Evolutionary conservation across 116 monocot genomes (phyloP), one percentile per base, ranked within the genome.

Genomic region (Dioscorea cayenensis): DNA sequence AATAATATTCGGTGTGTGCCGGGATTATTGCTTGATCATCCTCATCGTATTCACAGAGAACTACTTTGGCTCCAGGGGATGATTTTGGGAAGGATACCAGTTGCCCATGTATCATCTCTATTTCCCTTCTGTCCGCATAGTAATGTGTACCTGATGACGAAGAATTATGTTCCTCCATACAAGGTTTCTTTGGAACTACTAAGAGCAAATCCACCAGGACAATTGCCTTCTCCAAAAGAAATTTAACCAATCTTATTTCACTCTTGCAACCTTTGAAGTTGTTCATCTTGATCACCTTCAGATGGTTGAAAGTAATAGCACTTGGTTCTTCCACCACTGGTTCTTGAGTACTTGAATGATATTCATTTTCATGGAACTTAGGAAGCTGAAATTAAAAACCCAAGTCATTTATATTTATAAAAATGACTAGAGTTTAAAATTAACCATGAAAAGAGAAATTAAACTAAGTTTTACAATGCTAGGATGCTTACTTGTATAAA

Each of bases 271-370:
- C 82, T 62, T 63, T 71, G 67, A 86, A 80, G 52, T 83, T 80
- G 43, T 66, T 75, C 25, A 86, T 14, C 64, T 83, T 77, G 63
- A 83, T 78, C 65, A 65, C 48, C 63, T 77, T 86, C 28, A 86
- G 74, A 69, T 75, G 52, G 20, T 58, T 28, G 19, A 72, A 83
- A 66, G 25, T 35, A 35, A 71, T 21, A n/a, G 18, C 18, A 3
- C n/a, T 28, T 65, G 77, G 74, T 60, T 76, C 60, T 50, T 77
- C 10, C 16, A 36, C 32, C 21, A 50, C 29, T 18, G 7, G 21
- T 64, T 60, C 18, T 60, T 67, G 11, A 36, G 4, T 60, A 27
- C 22, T 62, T 17, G 12, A 2, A 32, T 14, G 2, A 38, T 21
- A 6, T 10, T 3, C 20, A 21, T 66, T 3, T 66, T 8, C 7